phyloP scores from a whole-genome alignment of 768 basidiomycete genomes.

The Hypholoma sublateritium region DNA sequence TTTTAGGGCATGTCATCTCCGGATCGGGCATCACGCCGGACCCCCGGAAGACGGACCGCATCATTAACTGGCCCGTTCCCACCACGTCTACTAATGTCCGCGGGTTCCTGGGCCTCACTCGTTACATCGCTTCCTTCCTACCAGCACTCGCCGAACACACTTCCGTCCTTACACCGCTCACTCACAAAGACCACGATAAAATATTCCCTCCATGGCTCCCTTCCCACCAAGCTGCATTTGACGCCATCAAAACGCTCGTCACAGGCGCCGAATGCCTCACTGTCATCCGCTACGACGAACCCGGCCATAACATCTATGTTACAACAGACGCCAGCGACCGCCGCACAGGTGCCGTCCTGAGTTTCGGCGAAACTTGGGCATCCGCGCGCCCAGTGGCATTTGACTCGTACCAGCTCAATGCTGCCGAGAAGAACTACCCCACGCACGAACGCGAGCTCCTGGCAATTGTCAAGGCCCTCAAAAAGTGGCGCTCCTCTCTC shows the following conservation, averaged over 20 bases:
- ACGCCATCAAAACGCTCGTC: slow-evolving; percentile 26
- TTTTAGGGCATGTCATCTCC: slow-evolving; percentile 33
- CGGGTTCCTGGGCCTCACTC: slow-evolving; percentile 30
- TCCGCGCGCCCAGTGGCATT: slow-evolving; percentile 29
- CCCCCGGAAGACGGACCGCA: slow-evolving; percentile 23
- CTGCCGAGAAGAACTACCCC: slow-evolving; percentile 31
- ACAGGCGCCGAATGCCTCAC: slow-evolving; percentile 13
- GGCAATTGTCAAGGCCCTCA: background rate
- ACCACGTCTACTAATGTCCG: slow-evolving; percentile 25
- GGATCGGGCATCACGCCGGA: slow-evolving; percentile 27
- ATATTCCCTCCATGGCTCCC: slow-evolving; percentile 26
- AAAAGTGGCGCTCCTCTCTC: background rate
- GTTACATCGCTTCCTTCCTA: slow-evolving; percentile 27
- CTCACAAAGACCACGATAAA: slow-evolving; percentile 4
- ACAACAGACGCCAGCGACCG: slow-evolving; percentile 30
- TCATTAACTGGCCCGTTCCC: slow-evolving; percentile 31
- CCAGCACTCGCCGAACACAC: slow-evolving; percentile 18
- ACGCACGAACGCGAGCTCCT: slow-evolving; percentile 36
- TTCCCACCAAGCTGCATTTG: slow-evolving; percentile 23
- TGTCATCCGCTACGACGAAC: slow-evolving; percentile 16
- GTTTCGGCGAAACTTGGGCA: slow-evolving; percentile 30
- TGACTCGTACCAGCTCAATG: slow-evolving; percentile 16
- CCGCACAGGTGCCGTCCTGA: slow-evolving; percentile 27
- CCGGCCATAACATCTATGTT: slow-evolving; percentile 25
- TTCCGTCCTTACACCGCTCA: slow-evolving; percentile 22